phyloP scores from a whole-genome alignment of 495 filamentous ascomycete genomes.

The Aspergillus haitiensis region DNA sequence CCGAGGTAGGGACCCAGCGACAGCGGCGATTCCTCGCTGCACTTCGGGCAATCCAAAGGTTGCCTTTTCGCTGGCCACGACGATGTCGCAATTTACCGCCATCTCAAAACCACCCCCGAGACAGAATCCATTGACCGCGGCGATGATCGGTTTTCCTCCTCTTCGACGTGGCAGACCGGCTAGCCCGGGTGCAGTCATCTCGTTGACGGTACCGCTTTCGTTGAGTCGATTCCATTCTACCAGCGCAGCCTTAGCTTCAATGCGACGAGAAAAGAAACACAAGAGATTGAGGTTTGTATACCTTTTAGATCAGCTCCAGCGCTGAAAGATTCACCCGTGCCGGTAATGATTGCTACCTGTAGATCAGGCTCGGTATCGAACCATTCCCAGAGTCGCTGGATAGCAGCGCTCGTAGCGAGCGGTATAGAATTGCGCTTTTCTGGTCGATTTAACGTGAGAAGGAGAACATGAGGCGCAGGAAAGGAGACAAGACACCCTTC shows the following conservation, averaged over 20 bases:
- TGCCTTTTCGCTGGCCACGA: conserved; percentile 56
- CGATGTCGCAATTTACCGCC: conserved; percentile 67
- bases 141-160: conserved; percentile 62
- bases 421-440: conserved; percentile 52
- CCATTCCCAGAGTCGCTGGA: conserved; percentile 50
- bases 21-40: conserved; percentile 65
- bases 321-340: conserved; percentile 56
- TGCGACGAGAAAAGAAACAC: not conserved
- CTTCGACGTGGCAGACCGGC: conserved; percentile 54
- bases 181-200: conserved; percentile 51
- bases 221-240: conserved; percentile 45
- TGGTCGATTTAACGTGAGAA: conserved; percentile 46
- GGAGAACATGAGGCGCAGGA: conserved; percentile 42
- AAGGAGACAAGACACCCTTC: conserved; percentile 38
- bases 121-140: conserved; percentile 73
- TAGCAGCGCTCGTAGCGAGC: conserved; percentile 47
- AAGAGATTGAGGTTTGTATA: conserved; percentile 12
- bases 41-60: conserved; percentile 68
- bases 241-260: not conserved
- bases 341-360: conserved; percentile 57
- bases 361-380: conserved; percentile 53
- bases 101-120: conserved; percentile 77
- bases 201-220: conserved; percentile 36
- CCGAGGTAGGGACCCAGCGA: conserved; percentile 71
- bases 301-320: conserved; percentile 56